Percentiles rank a stretch among this genome's conserved stretches.
phyloP scores from a whole-genome alignment of 192 early-diverging fungal species.

The Mortierella alpina region DNA sequence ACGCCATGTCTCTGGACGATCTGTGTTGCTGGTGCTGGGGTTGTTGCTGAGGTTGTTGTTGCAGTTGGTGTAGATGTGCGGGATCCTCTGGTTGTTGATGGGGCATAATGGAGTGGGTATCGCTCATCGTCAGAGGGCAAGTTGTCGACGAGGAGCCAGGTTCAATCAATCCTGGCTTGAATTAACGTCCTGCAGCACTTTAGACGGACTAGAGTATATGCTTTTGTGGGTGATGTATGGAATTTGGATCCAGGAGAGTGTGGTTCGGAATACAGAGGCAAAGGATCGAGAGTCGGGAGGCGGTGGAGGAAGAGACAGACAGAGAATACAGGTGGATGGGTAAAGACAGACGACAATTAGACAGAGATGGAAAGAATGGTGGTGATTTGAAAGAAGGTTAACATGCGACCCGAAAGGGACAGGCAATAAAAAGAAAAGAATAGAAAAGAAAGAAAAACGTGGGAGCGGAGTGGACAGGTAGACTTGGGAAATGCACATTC shows the following conservation, averaged over 20 bases:
- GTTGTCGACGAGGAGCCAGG: not conserved
- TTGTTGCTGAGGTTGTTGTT: constrained; percentile 5
- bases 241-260: no score
- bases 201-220: no score
- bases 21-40: constrained; percentile 7
- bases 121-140: constrained; percentile 18
- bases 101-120: constrained; percentile 16
- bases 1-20: constrained; percentile 26
- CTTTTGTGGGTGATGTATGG: no score
- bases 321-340: no score
- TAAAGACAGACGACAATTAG: no score
- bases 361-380: not conserved
- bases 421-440: no score
- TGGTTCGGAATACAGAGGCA: not conserved
- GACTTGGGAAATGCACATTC: no score
- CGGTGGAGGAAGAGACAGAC: no score
- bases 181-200: no score
- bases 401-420: no score
- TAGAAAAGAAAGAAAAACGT: no score
- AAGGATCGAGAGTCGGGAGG: not conserved
- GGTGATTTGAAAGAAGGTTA: not conserved
- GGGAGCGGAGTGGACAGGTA: no score
- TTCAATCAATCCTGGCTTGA: not conserved
- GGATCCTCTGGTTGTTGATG: constrained; percentile 26
- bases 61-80: not conserved